These are phyloP conservation scores for Boletus vinaceobasis DNA, from an alignment of 768 basidiomycete species.

Conservation along the genomic window DNA sequence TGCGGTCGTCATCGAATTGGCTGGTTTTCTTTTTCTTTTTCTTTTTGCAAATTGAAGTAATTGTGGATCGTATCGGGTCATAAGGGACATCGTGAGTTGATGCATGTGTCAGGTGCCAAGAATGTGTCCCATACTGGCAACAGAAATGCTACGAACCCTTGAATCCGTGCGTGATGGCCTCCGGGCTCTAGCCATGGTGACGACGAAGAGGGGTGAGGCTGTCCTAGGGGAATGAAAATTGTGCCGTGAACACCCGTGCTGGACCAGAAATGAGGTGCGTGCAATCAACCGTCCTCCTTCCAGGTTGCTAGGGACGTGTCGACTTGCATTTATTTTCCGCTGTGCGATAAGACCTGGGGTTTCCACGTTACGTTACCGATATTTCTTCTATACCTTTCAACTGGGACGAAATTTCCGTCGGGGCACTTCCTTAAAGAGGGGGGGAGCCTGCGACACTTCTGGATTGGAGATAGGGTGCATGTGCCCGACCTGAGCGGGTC, in stretches of 20 bases:
- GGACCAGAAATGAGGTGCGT: slow-evolving; percentile 19
- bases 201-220: slow-evolving; percentile 14
- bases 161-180: slow-evolving; percentile 6
- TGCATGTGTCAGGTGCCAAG: slow-evolving; percentile 19
- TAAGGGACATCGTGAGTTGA: slow-evolving; percentile 8
- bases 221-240: slow-evolving; percentile 25
- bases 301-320: slow-evolving; percentile 9
- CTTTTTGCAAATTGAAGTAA: slow-evolving; percentile 1
- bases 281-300: slow-evolving; percentile 11
- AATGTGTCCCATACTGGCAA: slow-evolving; percentile 6
- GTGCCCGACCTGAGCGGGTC: slow-evolving; percentile 7
- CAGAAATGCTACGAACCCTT: slow-evolving; percentile 3
- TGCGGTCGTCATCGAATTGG: slow-evolving; percentile 7
- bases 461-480: slow-evolving; percentile 20
- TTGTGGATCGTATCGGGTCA: slow-evolving; percentile 6
- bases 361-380: slow-evolving; percentile 28
- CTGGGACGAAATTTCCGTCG: slow-evolving; percentile 13
- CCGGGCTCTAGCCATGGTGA: background rate
- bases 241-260: slow-evolving; percentile 2
- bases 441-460: slow-evolving; percentile 8
- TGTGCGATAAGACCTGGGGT: slow-evolving; percentile 6
- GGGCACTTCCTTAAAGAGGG: slow-evolving; percentile 13
- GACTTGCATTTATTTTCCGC: slow-evolving; percentile 20
- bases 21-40: background rate
- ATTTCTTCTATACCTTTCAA: slow-evolving; percentile 8